phyloP scores from a whole-genome alignment of 2,329 filamentous ascomycete species.

The Calonectria montana region DNA sequence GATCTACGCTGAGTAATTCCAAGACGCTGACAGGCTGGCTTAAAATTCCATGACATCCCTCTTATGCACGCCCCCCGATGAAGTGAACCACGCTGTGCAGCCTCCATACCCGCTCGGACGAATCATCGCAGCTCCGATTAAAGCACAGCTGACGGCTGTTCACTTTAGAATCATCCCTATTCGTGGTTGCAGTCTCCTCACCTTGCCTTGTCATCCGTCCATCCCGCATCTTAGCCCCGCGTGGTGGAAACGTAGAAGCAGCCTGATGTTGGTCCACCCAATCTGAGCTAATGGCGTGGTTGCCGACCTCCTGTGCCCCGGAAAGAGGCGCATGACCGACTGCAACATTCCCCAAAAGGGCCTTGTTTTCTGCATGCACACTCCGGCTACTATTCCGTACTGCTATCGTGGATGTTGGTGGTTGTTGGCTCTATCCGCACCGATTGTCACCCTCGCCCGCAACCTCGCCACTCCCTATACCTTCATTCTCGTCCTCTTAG shows the following conservation, averaged over 20 bases:
- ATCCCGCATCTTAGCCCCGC: constrained; percentile 35
- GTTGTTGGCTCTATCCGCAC: constrained; percentile 21
- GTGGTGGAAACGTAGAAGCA: constrained; percentile 37
- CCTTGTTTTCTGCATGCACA: constrained; percentile 35
- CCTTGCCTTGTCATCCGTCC: constrained; percentile 29
- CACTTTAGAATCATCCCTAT: constrained; percentile 37
- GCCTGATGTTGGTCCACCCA: constrained; percentile 43
- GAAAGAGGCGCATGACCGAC: constrained; percentile 39
- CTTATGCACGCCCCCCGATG: constrained; percentile 36
- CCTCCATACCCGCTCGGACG: constrained; percentile 31
- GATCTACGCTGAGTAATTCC: constrained; percentile 50
- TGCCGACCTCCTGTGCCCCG: constrained; percentile 31
- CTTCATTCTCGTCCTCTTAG: background rate
- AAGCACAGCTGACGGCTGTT: constrained; percentile 35
- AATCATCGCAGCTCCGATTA: constrained; percentile 40
- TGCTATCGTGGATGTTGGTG: constrained; percentile 27
- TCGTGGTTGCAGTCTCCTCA: constrained; percentile 33
- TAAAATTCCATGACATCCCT: constrained; percentile 30
- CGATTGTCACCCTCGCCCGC: constrained; percentile 1
- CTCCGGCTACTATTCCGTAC: constrained; percentile 22
- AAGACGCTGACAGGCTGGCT: constrained; percentile 47
- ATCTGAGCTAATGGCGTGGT: constrained; percentile 42
- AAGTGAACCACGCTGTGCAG: constrained; percentile 34
- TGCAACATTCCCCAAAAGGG: constrained; percentile 39
- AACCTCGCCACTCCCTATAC: background rate